Percentiles rank a stretch among this genome's conserved stretches.
phyloP scores from a whole-genome alignment of 192 early-diverging fungal genomes.

The Coemansia sp. region DNA sequence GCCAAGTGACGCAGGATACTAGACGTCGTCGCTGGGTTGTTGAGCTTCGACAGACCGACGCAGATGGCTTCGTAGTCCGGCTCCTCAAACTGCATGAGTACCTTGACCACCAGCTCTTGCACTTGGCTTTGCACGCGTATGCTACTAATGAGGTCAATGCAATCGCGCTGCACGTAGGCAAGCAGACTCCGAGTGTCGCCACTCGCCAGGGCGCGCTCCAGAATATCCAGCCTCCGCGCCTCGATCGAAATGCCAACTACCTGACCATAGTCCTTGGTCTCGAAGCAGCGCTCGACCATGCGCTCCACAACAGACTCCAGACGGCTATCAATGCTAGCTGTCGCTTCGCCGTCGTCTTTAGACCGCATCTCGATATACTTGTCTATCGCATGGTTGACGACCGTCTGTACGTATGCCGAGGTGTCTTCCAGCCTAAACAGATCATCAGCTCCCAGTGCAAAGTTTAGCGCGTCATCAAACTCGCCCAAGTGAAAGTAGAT shows the following conservation, averaged over 20 bases:
- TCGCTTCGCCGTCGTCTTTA: conserved; percentile 47
- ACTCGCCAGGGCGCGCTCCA: conserved; percentile 79
- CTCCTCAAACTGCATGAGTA: conserved; percentile 59
- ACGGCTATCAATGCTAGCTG: conserved; percentile 67
- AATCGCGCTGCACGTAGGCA: conserved; percentile 82
- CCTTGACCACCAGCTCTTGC: conserved; percentile 55
- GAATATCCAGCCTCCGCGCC: conserved; percentile 84
- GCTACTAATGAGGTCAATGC: conserved; percentile 79
- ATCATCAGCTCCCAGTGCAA: conserved; percentile 93
- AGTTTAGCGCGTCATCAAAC: conserved; percentile 92
- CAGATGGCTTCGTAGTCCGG: conserved; percentile 94
- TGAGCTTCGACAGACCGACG: conserved; percentile 91
- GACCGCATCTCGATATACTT: conserved; percentile 87
- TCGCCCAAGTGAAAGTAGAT: conserved; percentile 98
- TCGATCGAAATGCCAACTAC: conserved; percentile 97
- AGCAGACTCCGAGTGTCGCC: conserved; percentile 77
- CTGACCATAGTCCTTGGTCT: conserved; percentile 76
- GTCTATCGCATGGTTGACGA: conserved; percentile 87
- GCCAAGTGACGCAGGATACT: conserved; percentile 75
- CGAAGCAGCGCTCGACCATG: conserved; percentile 94
- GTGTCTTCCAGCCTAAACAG: conserved; percentile 83
- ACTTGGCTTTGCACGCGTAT: conserved; percentile 69
- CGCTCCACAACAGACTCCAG: conserved; percentile 90
- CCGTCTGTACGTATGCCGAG: conserved; percentile 92
- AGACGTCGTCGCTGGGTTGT: conserved; percentile 75